Evolutionary conservation across 768 basidiomycete genomes (phyloP).

Genomic region (Panaeolus papilionaceus): DNA sequence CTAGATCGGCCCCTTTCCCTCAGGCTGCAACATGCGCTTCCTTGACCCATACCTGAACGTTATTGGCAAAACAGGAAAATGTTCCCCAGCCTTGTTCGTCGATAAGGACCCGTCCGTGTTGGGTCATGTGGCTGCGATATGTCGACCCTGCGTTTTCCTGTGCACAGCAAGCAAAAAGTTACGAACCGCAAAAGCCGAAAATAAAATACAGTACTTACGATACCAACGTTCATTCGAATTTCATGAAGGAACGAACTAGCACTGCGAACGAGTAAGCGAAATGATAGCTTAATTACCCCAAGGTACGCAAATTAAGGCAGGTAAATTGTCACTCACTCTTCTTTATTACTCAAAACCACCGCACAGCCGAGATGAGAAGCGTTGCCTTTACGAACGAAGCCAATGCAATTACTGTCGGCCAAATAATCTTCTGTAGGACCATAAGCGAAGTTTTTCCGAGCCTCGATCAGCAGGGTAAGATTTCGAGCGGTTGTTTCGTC

Average conservation of each 20-base stretch:
- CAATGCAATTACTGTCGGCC: conserved; percentile 60
- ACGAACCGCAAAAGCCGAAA: conserved; percentile 13
- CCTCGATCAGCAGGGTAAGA: conserved; percentile 60
- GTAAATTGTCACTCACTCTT: conserved; percentile 36
- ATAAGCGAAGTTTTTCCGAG: conserved; percentile 71
- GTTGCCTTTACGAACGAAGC: conserved; percentile 76
- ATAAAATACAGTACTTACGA: conserved; percentile 45
- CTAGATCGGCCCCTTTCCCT: background rate
- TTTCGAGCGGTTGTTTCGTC: conserved; percentile 55
- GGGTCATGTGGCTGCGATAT: conserved; percentile 57
- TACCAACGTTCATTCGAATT: conserved; percentile 72
- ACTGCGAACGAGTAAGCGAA: conserved; percentile 23
- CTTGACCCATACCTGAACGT: conserved; percentile 66
- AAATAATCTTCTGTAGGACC: conserved; percentile 70
- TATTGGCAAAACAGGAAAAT: conserved; percentile 63
- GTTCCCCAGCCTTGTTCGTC: conserved; percentile 66
- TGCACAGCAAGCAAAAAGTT: conserved; percentile 12
- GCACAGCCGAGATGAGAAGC: conserved; percentile 62
- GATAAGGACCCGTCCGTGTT: conserved; percentile 49
- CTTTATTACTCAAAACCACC: conserved; percentile 72
- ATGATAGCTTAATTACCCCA: background rate
- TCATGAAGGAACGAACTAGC: conserved; percentile 43
- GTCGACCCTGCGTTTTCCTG: conserved; percentile 43
- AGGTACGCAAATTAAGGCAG: background rate
- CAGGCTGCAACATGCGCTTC: conserved; percentile 21